Evolutionary conservation across 352 stramenopile species (phyloP), one percentile per base, ranked within the genome.

Genomic region (Phytophthora pistaciae): DNA sequence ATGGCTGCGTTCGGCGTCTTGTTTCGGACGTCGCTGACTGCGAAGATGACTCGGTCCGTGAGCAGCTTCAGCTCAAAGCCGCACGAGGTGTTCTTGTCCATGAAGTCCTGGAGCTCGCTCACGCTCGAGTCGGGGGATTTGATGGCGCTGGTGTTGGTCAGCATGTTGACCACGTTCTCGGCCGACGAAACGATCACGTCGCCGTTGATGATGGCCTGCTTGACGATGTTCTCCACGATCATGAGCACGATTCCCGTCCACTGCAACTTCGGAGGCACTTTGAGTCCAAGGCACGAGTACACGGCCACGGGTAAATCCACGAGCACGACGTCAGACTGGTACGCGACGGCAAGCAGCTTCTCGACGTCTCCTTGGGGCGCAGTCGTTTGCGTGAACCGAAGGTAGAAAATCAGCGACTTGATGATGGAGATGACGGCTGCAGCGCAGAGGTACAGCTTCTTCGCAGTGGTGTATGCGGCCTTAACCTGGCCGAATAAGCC

Each of bases 401-500:
- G 55, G 31, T 60, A 60, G 55, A 60, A 62, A 18, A 62, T 62
- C 21, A 62, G 56, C 21, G 56, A 62, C 38, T 16, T 62, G 56
- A 62, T 62, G 38, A 62, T 62, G 2, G 56, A 62, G 56, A 62
- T 53, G 36, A 62, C 21, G 20, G 55, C 31, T n/a, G 55, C 33
- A 53, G 56, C 56, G 8, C 56, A 62, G 11, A 62, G 56, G 18
- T 62, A 62, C 10, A 62, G 6, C 16, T 52, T 62, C 23, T 62
- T 62, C 23, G 38, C 38, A 16, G 56, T 62, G 2, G 38, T 42
- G 6, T 53, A 53, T 6, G 56, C 56, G 20, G 56, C 38, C 23
- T 62, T 62, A 25, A 62, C 33, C 14, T 62, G 56, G 3, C 56
- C 56, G 29, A 89, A 88, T 11, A 90, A 70, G 1, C 84, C 84